Evolutionary conservation across 139 green algal genomes (phyloP), one percentile per base, ranked within the genome.

Genomic region (Diplosphaera chodatii): DNA sequence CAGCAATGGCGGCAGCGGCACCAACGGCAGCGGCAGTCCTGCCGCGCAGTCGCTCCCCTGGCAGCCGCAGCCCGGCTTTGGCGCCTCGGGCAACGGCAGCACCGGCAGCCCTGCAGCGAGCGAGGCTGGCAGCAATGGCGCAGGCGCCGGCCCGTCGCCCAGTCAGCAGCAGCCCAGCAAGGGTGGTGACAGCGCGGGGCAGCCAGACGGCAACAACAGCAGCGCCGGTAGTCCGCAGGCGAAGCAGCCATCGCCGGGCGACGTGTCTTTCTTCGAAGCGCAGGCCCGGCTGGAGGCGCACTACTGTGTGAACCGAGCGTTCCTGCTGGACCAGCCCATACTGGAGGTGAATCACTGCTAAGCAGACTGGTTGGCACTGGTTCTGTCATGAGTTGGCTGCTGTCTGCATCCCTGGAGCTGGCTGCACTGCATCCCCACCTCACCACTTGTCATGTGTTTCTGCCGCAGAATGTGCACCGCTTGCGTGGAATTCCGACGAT

Each of bases 211-310:
- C n/a, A n/a, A n/a, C n/a, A n/a, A n/a, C n/a, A n/a, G n/a, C n/a
- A n/a, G 25, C 31, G 31, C 55, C 69, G 28, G 31, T 32, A 15
- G 55, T 30, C 15, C 59, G n/a, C 25, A 15, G 10, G 59, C 25
- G 25, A 21, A 15, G n/a, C 59, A 65, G n/a, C 27, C 3, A 32
- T 15, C 27, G 59, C n/a, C n/a, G n/a, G n/a, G 6, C 10, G 1
- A 32, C n/a, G 69, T 75, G 37, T 75, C 70, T 63, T 22, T 23
- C n/a, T 68, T 63, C 27, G 41, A 67, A 13, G 77, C 80, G 0
- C 88, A 93, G 66, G 84, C 86, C 10, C 71, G 86, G 28, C 70
- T 93, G 20, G 79, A 86, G 74, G 81, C 70, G 40, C 82, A 89
- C 67, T 93, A 91, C 80, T 82, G 78, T 63, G 32, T 87, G 0